A percentile compares a stretch with the other conserved stretches of the same genome.
These are phyloP conservation scores for Posidonia oceanica DNA, from an alignment of 116 monocot genomes.

Conservation along the genomic window DNA sequence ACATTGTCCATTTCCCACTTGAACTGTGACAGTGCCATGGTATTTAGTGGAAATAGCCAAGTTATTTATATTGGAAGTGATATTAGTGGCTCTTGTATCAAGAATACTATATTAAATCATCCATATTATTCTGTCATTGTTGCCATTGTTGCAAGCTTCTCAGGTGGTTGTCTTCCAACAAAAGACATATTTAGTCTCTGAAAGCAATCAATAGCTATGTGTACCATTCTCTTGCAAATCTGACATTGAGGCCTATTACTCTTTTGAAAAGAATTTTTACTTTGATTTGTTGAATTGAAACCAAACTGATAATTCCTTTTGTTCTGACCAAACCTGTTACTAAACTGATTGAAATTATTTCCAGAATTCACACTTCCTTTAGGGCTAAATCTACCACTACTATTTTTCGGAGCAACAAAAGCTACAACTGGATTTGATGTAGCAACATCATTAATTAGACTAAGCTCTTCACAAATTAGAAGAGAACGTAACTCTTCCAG, in stretches of 20 bases:
- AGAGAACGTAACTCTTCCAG: neutral
- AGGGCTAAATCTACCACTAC: too few species aligned
- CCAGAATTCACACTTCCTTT: too few species aligned
- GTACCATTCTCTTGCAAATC: too few species aligned
- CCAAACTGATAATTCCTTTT: too few species aligned
- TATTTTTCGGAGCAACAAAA: neutral
- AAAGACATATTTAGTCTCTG: neutral
- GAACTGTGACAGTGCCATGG: neutral
- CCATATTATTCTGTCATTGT: neutral
- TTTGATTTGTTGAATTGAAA: too few species aligned
- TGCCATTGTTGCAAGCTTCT: neutral
- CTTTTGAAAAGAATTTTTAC: too few species aligned
- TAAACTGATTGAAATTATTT: too few species aligned
- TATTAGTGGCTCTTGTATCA: neutral
- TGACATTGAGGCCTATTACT: too few species aligned
- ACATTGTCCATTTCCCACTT: neutral
- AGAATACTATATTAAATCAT: neutral
- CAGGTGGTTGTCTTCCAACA: neutral
- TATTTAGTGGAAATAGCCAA: neutral
- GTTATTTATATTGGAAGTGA: neutral
- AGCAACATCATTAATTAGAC: neutral
- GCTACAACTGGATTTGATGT: neutral
- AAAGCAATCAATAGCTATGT: too few species aligned
- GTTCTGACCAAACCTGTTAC: too few species aligned
- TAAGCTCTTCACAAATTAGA: neutral